phyloP scores from a whole-genome alignment of 2,329 filamentous ascomycete genomes.

The Diplodia intermedia region DNA sequence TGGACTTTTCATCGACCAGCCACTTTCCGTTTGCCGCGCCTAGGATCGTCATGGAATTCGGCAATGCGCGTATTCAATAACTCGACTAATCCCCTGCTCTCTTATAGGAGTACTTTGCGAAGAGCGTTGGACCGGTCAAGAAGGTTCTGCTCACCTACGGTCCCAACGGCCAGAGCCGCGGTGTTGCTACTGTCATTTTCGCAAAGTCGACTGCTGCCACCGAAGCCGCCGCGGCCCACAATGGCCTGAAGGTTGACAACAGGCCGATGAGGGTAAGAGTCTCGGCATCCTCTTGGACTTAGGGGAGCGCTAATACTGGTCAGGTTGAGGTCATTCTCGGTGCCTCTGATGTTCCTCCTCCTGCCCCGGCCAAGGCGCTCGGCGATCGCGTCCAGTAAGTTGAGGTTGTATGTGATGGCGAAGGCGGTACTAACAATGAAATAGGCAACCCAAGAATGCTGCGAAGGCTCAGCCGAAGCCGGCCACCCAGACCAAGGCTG shows the following conservation, averaged over 20 bases:
- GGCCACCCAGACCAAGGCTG: slow-evolving; percentile 74
- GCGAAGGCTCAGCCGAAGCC: slow-evolving; percentile 66
- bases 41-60: slow-evolving; percentile 15
- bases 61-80: slow-evolving; percentile 8
- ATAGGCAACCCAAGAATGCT: slow-evolving; percentile 69
- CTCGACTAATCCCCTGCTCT: slow-evolving; percentile 70
- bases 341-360: slow-evolving; percentile 72
- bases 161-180: slow-evolving; percentile 87
- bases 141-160: slow-evolving; percentile 91
- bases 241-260: slow-evolving; percentile 89
- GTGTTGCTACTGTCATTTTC: slow-evolving; percentile 90
- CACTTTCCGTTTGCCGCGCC: slow-evolving; percentile 40
- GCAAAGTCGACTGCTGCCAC: slow-evolving; percentile 78
- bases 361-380: slow-evolving; percentile 74
- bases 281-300: background rate
- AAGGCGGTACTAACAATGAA: slow-evolving; percentile 39
- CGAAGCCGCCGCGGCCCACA: slow-evolving; percentile 82
- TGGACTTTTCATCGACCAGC: slow-evolving; percentile 33
- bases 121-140: slow-evolving; percentile 89
- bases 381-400: slow-evolving; percentile 83
- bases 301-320: slow-evolving; percentile 1
- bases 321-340: slow-evolving; percentile 92
- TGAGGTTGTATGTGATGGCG: slow-evolving; percentile 31
- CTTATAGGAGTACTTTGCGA: slow-evolving; percentile 92
- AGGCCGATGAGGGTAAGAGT: slow-evolving; percentile 82